Conservation (phyloP, 257 asterid species). For the Capsicum baccatum region DNA sequence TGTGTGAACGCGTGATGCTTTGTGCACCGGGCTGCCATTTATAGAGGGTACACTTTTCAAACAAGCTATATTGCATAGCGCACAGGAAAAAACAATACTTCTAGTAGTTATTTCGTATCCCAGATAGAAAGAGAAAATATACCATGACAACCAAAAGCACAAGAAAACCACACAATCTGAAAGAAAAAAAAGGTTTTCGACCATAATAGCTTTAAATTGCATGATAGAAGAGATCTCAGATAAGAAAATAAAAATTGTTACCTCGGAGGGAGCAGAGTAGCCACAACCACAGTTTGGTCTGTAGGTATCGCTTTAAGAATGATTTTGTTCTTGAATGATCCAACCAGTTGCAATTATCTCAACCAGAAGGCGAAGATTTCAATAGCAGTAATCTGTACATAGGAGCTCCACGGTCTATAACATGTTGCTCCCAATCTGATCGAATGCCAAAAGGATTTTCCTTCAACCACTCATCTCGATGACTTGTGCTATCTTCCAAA, state of each 20-base stretch:
- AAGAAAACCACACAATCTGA: not conserved
- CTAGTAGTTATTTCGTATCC: not conserved
- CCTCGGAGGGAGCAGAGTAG: conserved; percentile 30
- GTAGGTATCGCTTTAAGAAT: conserved; percentile 4
- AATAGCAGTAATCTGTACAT: conserved; percentile 81
- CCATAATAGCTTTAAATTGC: not conserved
- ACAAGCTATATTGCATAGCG: not conserved
- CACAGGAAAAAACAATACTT: not conserved
- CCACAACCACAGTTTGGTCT: conserved; percentile 27
- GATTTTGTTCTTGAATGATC: conserved; percentile 16
- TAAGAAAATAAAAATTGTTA: conserved; percentile 1
- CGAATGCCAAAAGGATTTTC: conserved; percentile 85
- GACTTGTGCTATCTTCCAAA: conserved; percentile 28
- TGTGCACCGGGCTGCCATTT: not conserved
- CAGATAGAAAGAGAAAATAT: not conserved
- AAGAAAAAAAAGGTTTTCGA: not conserved
- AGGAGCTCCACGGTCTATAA: conserved; percentile 70
- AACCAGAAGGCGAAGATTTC: conserved; percentile 42
- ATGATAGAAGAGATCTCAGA: not conserved
- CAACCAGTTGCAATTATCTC: conserved; percentile 32
- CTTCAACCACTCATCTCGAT: conserved; percentile 56
- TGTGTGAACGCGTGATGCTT: too few relatives aligned
- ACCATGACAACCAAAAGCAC: not conserved
- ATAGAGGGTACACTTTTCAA: not conserved
- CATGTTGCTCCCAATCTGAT: conserved; percentile 94